These are phyloP conservation scores for Stylonectria norvegica DNA, from an alignment of 2,329 filamentous ascomycete genomes.

Conservation along the genomic window DNA sequence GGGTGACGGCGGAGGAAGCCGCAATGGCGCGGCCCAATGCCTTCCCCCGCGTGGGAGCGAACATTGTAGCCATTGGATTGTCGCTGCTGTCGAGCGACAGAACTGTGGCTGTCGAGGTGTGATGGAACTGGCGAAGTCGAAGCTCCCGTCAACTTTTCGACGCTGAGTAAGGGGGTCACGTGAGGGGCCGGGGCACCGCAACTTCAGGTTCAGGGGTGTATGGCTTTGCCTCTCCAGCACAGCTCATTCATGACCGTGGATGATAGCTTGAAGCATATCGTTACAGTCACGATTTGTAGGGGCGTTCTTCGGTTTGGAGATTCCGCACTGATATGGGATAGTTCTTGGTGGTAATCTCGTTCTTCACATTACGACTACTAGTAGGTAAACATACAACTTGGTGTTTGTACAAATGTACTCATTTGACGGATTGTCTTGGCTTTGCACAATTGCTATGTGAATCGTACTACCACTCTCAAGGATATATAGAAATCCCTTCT, in stretches of 20 bases:
- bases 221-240: neutral
- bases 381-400: too few species aligned
- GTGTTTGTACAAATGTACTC: constrained; percentile 31
- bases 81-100: constrained; percentile 7
- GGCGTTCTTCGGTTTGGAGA: too few species aligned
- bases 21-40: constrained; percentile 52
- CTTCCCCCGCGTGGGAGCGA: constrained; percentile 60
- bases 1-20: constrained; percentile 48
- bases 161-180: constrained; percentile 35
- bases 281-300: too few species aligned
- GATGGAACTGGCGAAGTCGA: constrained; percentile 13
- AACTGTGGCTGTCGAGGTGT: constrained; percentile 19
- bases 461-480: constrained; percentile 33
- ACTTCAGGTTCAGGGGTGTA: too few species aligned
- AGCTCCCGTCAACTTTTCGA: constrained; percentile 28
- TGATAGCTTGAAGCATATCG: too few species aligned
- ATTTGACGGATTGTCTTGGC: constrained; percentile 26
- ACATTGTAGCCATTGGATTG: constrained; percentile 50
- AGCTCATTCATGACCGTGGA: too few species aligned
- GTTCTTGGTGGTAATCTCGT: too few species aligned
- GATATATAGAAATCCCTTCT: constrained; percentile 40
- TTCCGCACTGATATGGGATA: too few species aligned
- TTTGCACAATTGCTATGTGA: constrained; percentile 31
- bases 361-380: too few species aligned
- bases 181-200: too few species aligned